phyloP scores from a whole-genome alignment of 768 basidiomycete species.

The Boletus bicolor region DNA sequence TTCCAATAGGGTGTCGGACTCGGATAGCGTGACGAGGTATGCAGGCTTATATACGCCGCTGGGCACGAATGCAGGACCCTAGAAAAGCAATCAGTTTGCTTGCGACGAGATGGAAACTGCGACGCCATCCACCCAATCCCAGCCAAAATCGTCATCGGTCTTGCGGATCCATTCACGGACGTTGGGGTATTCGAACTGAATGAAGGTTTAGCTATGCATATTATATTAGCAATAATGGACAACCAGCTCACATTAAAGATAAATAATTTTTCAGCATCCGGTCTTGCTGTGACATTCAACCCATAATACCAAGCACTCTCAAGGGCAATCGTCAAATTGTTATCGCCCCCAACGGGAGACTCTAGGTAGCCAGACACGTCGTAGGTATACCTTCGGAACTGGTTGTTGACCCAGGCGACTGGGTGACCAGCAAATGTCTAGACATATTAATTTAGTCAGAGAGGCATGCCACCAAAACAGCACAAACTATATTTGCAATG shows the following conservation, averaged over 20 bases:
- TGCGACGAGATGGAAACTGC: not conserved
- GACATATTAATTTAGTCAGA: not conserved
- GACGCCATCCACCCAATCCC: constrained; percentile 49
- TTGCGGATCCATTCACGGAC: constrained; percentile 51
- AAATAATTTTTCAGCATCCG: constrained; percentile 40
- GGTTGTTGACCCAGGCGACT: constrained; percentile 56
- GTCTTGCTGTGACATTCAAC: constrained; percentile 47
- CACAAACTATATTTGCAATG: constrained; percentile 49
- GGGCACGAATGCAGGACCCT: constrained; percentile 59
- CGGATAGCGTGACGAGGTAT: constrained; percentile 44
- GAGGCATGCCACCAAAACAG: not conserved
- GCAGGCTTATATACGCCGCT: constrained; percentile 55
- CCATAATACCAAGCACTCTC: constrained; percentile 56
- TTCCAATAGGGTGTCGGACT: constrained; percentile 18
- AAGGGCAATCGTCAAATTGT: constrained; percentile 47
- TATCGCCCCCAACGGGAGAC: constrained; percentile 31
- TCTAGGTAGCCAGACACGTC: constrained; percentile 24
- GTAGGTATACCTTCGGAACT: constrained; percentile 48
- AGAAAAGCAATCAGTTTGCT: not conserved
- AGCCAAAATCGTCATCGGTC: constrained; percentile 53
- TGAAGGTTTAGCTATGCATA: not conserved
- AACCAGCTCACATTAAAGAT: constrained; percentile 25
- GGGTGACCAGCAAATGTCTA: constrained; percentile 50
- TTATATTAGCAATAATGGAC: not conserved
- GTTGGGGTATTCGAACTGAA: constrained; percentile 49